Conservation (phyloP, 192 early-diverging fungal genomes). For the Gryganskiella cystojenkinii region DNA sequence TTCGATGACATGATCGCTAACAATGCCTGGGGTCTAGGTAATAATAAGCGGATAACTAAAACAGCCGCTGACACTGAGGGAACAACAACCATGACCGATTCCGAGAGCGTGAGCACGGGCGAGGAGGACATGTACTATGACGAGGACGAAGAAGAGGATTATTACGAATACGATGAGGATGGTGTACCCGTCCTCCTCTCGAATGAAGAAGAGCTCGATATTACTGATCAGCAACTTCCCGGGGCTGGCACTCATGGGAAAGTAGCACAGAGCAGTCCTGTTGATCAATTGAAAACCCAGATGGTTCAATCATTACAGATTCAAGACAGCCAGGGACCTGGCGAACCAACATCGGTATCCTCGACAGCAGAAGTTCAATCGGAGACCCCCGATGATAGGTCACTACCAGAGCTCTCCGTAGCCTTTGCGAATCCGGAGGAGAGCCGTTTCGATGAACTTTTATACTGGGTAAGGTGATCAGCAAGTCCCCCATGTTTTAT, state of each 20-base stretch:
- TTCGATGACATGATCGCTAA: constrained; percentile 37
- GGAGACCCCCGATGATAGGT: background rate
- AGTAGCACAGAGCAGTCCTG: background rate
- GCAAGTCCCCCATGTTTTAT: background rate
- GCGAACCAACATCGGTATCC: no score
- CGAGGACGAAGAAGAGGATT: background rate
- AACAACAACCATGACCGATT: background rate
- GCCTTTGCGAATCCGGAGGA: constrained; percentile 17
- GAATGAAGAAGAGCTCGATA: no score
- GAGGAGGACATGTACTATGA: background rate
- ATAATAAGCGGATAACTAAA: no score
- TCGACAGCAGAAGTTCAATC: background rate
- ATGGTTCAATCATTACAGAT: background rate
- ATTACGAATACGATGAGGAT: background rate
- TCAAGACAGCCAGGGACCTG: background rate
- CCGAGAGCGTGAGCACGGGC: background rate
- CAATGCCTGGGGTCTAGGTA: constrained; percentile 12
- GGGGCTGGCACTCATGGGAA: no score
- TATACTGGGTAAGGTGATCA: constrained; percentile 15
- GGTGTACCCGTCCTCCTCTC: no score
- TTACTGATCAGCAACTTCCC: no score
- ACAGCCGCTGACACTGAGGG: background rate
- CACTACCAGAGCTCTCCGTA: constrained; percentile 15
- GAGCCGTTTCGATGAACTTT: constrained; percentile 17
- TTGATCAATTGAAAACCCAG: background rate